phyloP scores from a whole-genome alignment of 2,329 filamentous ascomycete species.

The Torrubiella hemipterigena region DNA sequence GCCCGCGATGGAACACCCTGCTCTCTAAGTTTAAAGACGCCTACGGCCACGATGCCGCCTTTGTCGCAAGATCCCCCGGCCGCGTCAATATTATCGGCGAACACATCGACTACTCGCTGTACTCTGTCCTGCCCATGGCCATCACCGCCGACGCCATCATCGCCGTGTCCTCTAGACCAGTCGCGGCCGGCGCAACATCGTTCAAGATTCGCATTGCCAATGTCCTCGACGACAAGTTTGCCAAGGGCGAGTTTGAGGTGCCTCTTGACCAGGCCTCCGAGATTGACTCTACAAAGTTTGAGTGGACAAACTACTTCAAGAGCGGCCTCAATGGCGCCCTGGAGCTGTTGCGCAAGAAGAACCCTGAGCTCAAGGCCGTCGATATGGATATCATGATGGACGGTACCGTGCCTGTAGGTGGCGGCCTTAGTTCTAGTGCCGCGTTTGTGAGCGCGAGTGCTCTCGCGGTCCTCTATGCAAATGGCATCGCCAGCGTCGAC shows the following conservation, averaged over 20 bases:
- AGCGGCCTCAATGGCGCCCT: conserved; percentile 76
- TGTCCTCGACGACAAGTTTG: conserved; percentile 63
- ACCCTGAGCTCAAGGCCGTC: conserved; percentile 42
- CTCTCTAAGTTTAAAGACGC: conserved; percentile 56
- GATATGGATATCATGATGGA: conserved; percentile 85
- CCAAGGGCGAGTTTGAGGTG: conserved; percentile 62
- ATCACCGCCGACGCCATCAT: conserved; percentile 85
- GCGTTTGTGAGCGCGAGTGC: conserved; percentile 88
- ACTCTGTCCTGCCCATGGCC: conserved; percentile 91
- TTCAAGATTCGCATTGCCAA: conserved; percentile 72
- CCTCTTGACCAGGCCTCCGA: conserved; percentile 50
- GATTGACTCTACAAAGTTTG: conserved; percentile 74
- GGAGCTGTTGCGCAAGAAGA: conserved; percentile 59
- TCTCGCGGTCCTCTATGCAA: conserved; percentile 76
- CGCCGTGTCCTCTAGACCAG: conserved; percentile 53
- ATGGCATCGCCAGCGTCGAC: conserved; percentile 65
- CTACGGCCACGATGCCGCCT: conserved; percentile 62
- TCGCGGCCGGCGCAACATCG: conserved; percentile 34
- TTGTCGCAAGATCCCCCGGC: conserved; percentile 82
- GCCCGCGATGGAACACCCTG: conserved; percentile 63
- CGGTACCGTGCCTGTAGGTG: conserved; percentile 83
- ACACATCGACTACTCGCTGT: conserved; percentile 97
- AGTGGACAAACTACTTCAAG: conserved; percentile 99
- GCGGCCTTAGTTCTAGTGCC: conserved; percentile 85
- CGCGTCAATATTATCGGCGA: conserved; percentile 98